Percentiles rank a stretch among this genome's conserved stretches.
Conservation (phyloP, 164 flowering plant species). For the Tetrastigma voinierianum region DNA sequence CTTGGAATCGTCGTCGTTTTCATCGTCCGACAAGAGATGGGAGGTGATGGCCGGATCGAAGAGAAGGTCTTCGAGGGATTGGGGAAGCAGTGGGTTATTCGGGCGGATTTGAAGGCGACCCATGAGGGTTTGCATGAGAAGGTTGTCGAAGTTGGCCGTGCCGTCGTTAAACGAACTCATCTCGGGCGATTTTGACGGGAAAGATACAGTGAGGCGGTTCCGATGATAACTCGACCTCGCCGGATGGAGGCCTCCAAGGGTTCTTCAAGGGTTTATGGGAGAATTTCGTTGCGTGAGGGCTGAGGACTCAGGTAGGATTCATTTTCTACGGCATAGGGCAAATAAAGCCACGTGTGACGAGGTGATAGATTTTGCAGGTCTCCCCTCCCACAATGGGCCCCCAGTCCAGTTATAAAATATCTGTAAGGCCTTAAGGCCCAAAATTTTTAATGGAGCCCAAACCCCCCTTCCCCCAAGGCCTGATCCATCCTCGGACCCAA, state of each 20-base stretch:
- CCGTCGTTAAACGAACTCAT: conserved; percentile 36
- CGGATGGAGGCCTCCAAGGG: background rate
- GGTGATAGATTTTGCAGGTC: too few relatives aligned
- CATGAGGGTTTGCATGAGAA: conserved; percentile 72
- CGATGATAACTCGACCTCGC: background rate
- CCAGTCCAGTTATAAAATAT: too few relatives aligned
- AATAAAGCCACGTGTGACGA: too few relatives aligned
- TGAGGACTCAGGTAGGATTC: background rate
- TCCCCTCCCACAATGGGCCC: too few relatives aligned
- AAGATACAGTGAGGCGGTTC: background rate
- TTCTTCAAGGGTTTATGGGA: too few relatives aligned
- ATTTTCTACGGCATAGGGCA: background rate
- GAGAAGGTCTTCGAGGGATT: conserved; percentile 66
- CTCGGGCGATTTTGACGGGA: background rate
- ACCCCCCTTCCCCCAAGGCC: too few relatives aligned
- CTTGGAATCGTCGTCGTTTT: conserved; percentile 30
- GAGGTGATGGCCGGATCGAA: conserved; percentile 23
- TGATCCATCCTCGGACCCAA: too few relatives aligned
- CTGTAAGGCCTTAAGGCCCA: too few relatives aligned
- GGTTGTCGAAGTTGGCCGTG: conserved; percentile 30
- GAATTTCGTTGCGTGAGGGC: background rate
- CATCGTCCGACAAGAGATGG: conserved; percentile 13
- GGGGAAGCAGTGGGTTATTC: conserved; percentile 40
- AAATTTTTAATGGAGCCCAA: too few relatives aligned
- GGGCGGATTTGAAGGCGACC: conserved; percentile 66